Percentiles rank a stretch among this genome's conserved stretches.
These are phyloP conservation scores for Ascochyta fabae DNA, from an alignment of 2,329 filamentous ascomycete genomes.

Conservation along the genomic window DNA sequence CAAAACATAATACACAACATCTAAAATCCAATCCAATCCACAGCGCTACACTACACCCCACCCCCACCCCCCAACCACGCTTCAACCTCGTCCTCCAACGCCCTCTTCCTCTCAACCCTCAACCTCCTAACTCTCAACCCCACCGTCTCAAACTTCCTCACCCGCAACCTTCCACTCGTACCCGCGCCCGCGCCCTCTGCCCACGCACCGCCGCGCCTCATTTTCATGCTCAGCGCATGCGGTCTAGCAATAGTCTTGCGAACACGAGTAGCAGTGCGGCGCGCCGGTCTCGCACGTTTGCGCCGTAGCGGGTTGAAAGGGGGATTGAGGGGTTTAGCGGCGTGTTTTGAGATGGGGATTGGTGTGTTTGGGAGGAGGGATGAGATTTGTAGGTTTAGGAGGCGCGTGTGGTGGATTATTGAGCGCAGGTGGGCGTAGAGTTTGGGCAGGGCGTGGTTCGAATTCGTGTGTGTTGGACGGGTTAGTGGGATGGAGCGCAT, in stretches of 20 bases:
- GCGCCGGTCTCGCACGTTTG: no score
- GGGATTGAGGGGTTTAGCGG: background rate
- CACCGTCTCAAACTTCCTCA: background rate
- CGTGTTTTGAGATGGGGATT: background rate
- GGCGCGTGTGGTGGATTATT: background rate
- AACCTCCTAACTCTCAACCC: background rate
- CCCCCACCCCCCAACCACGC: background rate
- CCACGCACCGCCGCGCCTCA: no score
- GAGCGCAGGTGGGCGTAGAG: background rate
- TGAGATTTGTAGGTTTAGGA: background rate
- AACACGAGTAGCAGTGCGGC: no score
- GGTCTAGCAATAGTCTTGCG: background rate
- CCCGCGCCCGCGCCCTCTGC: no score
- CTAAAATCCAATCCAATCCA: no score
- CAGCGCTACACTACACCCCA: background rate
- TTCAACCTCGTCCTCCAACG: background rate
- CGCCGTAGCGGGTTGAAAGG: no score
- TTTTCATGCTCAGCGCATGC: no score
- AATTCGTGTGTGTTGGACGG: background rate
- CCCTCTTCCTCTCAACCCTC: background rate
- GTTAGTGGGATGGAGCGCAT: background rate
- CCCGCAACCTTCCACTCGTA: background rate
- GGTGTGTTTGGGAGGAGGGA: background rate
- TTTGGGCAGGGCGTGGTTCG: background rate
- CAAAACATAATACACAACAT: background rate